Base-by-base conservation (phyloP, 192 early-diverging fungal species). In the Backusella australiensis region DNA sequence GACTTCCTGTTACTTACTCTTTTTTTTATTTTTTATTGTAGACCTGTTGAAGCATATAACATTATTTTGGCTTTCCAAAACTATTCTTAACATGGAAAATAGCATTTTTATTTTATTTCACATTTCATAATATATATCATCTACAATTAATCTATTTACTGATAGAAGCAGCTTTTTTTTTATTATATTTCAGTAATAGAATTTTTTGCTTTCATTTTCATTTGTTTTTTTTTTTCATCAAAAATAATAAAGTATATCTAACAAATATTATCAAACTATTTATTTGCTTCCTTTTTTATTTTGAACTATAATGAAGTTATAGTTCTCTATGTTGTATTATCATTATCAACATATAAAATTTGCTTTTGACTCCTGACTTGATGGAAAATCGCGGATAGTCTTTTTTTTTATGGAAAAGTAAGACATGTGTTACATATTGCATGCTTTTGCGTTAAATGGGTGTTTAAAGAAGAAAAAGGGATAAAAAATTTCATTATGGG, bases 1-100 rank as follows among this genome's bases (percentile, higher is more conserved):
- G 19, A 34, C 1, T 34, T 0, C 42, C 9, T 11, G 14, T n/a
- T 52, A 34, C 29, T 73, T 5, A 53, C 6, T 17, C 52, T 72
- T 53, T 73, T 19, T 34, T 73, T 15, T 73, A 59, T 8, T 7
- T 38, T 8, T 38, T 38, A n/a, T 56, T 23, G 21, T 67, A 75
- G 74, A 34, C 72, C 67, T 56, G 72, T 74, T 6, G 72, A 78
- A 70, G 77, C 73, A 41, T 42, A 74, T 56, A 36, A 46, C 14
- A 78, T 78, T 34, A 72, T 63, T 9, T 29, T 49, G 12, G 77
- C 77, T 44, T 78, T 78, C 72, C 66, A 70, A 41, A 74, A 69
- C 34, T 49, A 69, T 26, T 52, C 59, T 32, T 42, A 78, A 34
- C 63, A 71, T 38, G 38, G 39, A 32, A 46, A 75, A 67, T 34